These are phyloP conservation scores for Hyaloscypha bicolor DNA, from an alignment of 495 filamentous ascomycete species.

Conservation along the genomic window DNA sequence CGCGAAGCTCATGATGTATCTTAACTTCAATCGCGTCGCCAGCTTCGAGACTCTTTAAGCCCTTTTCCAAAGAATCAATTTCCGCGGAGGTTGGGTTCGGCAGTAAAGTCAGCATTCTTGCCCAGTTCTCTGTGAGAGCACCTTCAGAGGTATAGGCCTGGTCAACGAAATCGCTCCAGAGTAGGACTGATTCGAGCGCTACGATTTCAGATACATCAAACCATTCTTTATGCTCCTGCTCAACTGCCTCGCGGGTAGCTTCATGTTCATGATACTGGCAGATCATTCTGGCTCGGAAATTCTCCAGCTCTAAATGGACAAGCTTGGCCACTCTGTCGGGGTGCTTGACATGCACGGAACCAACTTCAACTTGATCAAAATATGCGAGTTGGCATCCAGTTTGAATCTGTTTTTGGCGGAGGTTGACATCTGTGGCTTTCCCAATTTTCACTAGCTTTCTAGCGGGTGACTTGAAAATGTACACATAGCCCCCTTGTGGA, in stretches of 20 bases:
- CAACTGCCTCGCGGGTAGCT: background rate
- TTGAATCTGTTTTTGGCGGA: background rate
- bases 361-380: background rate
- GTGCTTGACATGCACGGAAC: background rate
- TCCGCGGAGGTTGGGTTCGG: background rate
- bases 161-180: constrained; percentile 9
- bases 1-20: constrained; percentile 5
- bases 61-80: background rate
- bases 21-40: background rate
- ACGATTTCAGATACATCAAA: constrained; percentile 15
- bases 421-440: background rate
- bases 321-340: constrained; percentile 9
- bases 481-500: background rate
- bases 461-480: background rate
- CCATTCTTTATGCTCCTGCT: constrained; percentile 14
- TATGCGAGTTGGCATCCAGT: constrained; percentile 2
- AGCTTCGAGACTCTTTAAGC: background rate
- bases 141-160: constrained; percentile 3
- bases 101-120: constrained; percentile 3
- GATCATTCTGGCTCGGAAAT: constrained; percentile 10
- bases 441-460: constrained; percentile 4
- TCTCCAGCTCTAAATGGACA: constrained; percentile 10
- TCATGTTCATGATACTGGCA: constrained; percentile 3
- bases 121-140: background rate
- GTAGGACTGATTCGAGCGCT: constrained; percentile 4